Evolutionary conservation across 176 grass and related monocot species (phyloP).

Genomic region (Poa annua): DNA sequence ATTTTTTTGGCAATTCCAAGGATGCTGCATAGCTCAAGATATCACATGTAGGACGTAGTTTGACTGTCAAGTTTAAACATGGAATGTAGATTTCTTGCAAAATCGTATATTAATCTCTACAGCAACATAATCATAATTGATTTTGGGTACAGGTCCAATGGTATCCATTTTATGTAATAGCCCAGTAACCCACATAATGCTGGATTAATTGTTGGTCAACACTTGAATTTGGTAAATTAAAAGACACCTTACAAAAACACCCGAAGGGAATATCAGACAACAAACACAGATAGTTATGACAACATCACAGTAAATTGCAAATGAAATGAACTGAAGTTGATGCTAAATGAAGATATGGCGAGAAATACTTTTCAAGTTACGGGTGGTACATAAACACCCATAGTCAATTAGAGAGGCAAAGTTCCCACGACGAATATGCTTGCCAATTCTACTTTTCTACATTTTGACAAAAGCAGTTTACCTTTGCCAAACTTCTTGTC

Average conservation of each 20-base stretch:
- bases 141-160: not conserved
- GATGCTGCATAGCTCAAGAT: not conserved
- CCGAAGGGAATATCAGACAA: not conserved
- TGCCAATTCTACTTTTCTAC: not conserved
- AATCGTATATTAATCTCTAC: not conserved
- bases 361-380: not conserved
- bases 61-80: not conserved
- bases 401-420: not conserved
- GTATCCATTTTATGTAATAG: not conserved
- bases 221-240: not conserved
- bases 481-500: slow-evolving; percentile 77
- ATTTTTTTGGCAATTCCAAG: not conserved
- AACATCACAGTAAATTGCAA: not conserved
- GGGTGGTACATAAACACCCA: not conserved
- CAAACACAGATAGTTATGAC: slow-evolving; percentile 1
- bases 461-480: slow-evolving; percentile 32
- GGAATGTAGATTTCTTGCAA: not conserved
- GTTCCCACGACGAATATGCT: not conserved
- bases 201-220: not conserved
- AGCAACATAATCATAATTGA: not conserved
- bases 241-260: not conserved
- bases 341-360: not conserved
- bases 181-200: not conserved
- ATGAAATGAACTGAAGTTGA: not conserved
- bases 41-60: not conserved